Evolutionary conservation across 495 filamentous ascomycete species (phyloP), one percentile per base, ranked within the genome.

Genomic region (Hypoxylon perforatum): DNA sequence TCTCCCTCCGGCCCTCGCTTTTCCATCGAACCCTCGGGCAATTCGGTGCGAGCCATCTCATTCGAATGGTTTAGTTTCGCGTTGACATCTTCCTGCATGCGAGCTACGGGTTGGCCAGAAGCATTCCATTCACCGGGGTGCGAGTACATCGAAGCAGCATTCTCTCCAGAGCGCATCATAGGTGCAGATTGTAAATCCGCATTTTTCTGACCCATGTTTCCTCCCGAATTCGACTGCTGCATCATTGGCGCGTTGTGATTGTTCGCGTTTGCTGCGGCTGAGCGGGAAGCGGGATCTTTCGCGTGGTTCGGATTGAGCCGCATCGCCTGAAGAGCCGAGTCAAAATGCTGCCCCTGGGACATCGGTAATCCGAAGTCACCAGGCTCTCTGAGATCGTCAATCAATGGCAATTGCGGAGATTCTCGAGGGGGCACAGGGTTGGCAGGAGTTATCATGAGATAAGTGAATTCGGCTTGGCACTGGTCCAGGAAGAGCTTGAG

Each of bases 391-490:
- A 84, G 52, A 46, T 84, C 77, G 44, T 84, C 83, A 10, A 82
- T 75, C 28, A 82, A 69, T 7, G 81, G 80, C 12, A 81, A 72
- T 12, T 83, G 83, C 6, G 80, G 81, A 10, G 81, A 82, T 41
- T 86, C 84, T 69, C 82, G 76, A 4, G 86, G 86, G 11, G 86
- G 83, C n/a, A 83, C 73, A 19, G 86, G 86, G 65, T 86, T 88
- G 48, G 86, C 84, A 4, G 86, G 87, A 2, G 86, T 85, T 12
- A 86, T 80, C 83, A 88, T 86, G 8, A 88, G 77, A 62, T 89
- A 88, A n/a, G 85, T 85, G 53, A 89, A 86, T 61, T 89, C 86
- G 58, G 84, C 80, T 60, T 86, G 80, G 59, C 86, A 87, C 61
- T 87, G 85, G 65, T 88, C 87, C 48, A 89, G 75, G 67, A 88